Percentiles rank a stretch among this genome's conserved stretches.
These are phyloP conservation scores for Pholiota molesta DNA, from an alignment of 768 basidiomycete genomes.

Conservation along the genomic window DNA sequence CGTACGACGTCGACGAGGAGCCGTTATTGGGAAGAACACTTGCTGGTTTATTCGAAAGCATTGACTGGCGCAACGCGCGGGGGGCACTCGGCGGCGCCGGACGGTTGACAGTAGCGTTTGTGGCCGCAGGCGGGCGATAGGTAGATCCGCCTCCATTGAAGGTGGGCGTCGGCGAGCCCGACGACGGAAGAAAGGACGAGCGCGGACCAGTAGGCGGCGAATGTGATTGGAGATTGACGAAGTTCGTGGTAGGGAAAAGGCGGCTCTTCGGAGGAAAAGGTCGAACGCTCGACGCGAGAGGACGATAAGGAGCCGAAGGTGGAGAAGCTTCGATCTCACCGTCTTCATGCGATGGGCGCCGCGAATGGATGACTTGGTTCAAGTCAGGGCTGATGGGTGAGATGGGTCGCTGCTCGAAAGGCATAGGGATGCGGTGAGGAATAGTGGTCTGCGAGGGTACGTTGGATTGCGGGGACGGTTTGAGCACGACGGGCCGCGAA, in stretches of 20 bases:
- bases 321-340: constrained; percentile 45
- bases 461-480: neutral
- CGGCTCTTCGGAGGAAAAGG: neutral
- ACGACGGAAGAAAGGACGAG: neutral
- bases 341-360: constrained; percentile 39
- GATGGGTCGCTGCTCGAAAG: neutral
- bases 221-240: neutral
- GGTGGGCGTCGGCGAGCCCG: neutral
- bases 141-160: neutral
- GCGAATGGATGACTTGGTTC: neutral
- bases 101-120: neutral
- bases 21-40: neutral
- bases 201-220: constrained; percentile 6
- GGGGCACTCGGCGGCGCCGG: constrained; percentile 30
- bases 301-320: neutral
- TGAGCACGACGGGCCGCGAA: neutral
- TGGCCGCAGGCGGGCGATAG: neutral
- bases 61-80: constrained; percentile 19
- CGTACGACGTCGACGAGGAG: neutral
- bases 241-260: neutral
- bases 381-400: constrained; percentile 6
- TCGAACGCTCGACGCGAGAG: neutral
- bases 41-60: constrained; percentile 1
- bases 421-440: neutral
- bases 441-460: neutral